Conservation (phyloP, 2,329 filamentous ascomycete species). For the Eutypella sp. region DNA sequence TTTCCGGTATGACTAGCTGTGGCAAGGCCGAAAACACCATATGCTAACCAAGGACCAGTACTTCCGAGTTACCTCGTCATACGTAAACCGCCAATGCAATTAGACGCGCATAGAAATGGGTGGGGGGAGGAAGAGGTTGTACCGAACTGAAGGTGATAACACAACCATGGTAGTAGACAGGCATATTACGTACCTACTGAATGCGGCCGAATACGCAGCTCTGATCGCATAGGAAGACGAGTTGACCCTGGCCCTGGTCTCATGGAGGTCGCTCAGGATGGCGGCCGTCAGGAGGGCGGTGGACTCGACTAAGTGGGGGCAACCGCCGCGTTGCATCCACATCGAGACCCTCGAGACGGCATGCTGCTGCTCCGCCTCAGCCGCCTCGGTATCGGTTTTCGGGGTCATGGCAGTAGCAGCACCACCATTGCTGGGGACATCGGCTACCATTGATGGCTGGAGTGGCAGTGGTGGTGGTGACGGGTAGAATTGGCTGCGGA, state of each 20-base stretch:
- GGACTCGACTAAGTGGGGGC: constrained; percentile 75
- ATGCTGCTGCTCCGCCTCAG: constrained; percentile 30
- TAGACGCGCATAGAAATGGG: no score
- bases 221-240: constrained; percentile 56
- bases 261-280: constrained; percentile 55
- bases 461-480: constrained; percentile 13
- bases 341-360: constrained; percentile 57
- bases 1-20: no score
- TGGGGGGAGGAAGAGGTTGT: background rate
- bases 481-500: constrained; percentile 62
- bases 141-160: constrained; percentile 1
- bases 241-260: constrained; percentile 20
- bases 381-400: constrained; percentile 3
- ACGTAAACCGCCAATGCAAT: no score
- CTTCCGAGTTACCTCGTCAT: no score
- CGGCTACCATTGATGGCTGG: constrained; percentile 6
- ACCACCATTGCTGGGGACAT: constrained; percentile 5
- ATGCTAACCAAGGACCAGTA: no score
- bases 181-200: constrained; percentile 56
- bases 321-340: constrained; percentile 69
- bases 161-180: background rate
- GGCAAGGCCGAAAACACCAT: no score
- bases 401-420: background rate
- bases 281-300: constrained; percentile 70
- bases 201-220: constrained; percentile 68